These are phyloP conservation scores for Aureobasidium zeae DNA, from an alignment of 2,329 filamentous ascomycete genomes.

Conservation along the genomic window DNA sequence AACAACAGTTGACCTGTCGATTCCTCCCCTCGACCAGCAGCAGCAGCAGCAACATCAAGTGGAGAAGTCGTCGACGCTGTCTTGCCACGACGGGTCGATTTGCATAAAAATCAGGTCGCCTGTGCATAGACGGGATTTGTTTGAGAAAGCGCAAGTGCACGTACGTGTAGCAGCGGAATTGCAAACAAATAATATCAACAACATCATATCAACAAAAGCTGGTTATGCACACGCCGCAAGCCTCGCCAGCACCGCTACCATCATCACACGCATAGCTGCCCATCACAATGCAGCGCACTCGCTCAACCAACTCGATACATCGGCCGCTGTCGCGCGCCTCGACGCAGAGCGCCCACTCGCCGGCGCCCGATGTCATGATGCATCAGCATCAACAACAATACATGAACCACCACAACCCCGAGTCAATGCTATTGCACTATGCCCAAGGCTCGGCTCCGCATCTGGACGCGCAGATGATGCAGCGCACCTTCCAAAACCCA, in stretches of 20 bases:
- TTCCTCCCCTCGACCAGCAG: no score
- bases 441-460: constrained; percentile 15
- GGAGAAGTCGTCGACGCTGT: no score
- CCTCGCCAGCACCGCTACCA: constrained; percentile 16
- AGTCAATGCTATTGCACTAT: constrained; percentile 18
- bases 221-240: constrained; percentile 9
- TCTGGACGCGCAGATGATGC: constrained; percentile 18
- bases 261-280: no score
- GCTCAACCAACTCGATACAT: constrained; percentile 18
- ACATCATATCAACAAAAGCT: constrained; percentile 14
- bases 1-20: no score
- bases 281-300: constrained; percentile 20
- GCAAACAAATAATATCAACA: constrained; percentile 15
- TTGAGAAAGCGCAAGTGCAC: no score
- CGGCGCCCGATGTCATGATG: constrained; percentile 18
- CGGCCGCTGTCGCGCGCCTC: constrained; percentile 19
- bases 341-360: constrained; percentile 18
- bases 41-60: no score
- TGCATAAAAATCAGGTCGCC: no score
- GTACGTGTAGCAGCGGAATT: constrained; percentile 9
- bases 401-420: constrained; percentile 16
- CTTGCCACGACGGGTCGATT: no score
- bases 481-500: constrained; percentile 15
- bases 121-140: no score
- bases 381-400: constrained; percentile 18